These are phyloP conservation scores for Yamadazyma trypodendri DNA, from an alignment of 1,139 yeast genomes.

Conservation along the genomic window DNA sequence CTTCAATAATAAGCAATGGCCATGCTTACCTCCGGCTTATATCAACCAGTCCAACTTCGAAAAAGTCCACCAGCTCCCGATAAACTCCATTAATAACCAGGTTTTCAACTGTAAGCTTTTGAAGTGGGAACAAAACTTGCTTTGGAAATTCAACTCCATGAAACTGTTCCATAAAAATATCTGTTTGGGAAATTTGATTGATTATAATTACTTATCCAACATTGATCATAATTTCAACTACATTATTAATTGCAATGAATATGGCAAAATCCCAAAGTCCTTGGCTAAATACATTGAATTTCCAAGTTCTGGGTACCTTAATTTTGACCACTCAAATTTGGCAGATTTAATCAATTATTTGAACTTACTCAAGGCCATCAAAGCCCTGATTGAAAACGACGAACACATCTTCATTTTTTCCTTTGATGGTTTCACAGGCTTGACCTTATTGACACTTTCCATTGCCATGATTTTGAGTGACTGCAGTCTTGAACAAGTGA, in stretches of 20 bases:
- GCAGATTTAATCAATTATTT: conserved; percentile 29
- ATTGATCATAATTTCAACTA: conserved; percentile 26
- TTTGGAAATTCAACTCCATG: conserved; percentile 36
- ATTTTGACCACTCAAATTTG: conserved; percentile 22
- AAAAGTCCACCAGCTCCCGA: conserved; percentile 16
- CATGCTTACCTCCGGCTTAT: conserved; percentile 16
- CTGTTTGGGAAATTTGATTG: conserved; percentile 35
- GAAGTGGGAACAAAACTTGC: conserved; percentile 36
- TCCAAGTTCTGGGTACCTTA: conserved; percentile 32
- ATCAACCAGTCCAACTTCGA: conserved; percentile 17
- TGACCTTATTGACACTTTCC: conserved; percentile 30
- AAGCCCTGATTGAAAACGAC: conserved; percentile 21
- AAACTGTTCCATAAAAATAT: conserved; percentile 27
- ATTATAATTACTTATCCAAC: conserved; percentile 25
- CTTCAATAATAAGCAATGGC: conserved; percentile 17
- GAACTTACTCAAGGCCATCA: conserved; percentile 32
- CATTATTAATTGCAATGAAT: conserved; percentile 37
- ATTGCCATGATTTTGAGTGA: conserved; percentile 23
- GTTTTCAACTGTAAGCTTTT: conserved; percentile 24
- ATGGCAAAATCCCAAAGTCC: conserved; percentile 30
- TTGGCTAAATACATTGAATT: conserved; percentile 31
- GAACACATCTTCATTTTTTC: conserved; percentile 33
- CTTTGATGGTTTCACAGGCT: conserved; percentile 44
- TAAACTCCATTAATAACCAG: conserved; percentile 20
- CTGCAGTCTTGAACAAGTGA: conserved; percentile 23